These are phyloP conservation scores for Pulveroboletus sp. DNA, from an alignment of 768 basidiomycete species.

Conservation along the genomic window DNA sequence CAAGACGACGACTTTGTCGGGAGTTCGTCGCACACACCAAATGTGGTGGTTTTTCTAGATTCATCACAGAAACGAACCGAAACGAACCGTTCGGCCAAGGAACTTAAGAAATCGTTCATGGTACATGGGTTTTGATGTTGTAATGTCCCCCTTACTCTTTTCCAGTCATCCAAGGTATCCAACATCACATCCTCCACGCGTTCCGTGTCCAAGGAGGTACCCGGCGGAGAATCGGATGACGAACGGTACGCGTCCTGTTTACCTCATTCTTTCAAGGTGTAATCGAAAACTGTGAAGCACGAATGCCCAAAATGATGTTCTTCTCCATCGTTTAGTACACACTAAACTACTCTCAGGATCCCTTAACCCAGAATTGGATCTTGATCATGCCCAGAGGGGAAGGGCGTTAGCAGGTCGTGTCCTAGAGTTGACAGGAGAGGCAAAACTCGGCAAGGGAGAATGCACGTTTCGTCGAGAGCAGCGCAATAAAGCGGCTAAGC, in stretches of 20 bases:
- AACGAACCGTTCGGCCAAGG: constrained; percentile 29
- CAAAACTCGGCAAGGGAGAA: constrained; percentile 77
- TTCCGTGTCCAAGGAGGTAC: constrained; percentile 16
- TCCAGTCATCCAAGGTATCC: constrained; percentile 75
- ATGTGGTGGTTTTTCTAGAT: constrained; percentile 61
- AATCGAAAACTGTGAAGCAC: constrained; percentile 42
- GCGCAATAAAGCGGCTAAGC: constrained; percentile 67
- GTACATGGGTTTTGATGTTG: constrained; percentile 34
- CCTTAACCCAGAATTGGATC: constrained; percentile 54
- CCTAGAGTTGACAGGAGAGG: constrained; percentile 64
- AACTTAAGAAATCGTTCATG: constrained; percentile 72
- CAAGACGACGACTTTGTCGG: constrained; percentile 47
- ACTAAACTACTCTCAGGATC: constrained; percentile 78
- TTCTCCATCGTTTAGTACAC: constrained; percentile 77
- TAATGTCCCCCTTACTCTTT: constrained; percentile 3
- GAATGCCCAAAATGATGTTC: constrained; percentile 73
- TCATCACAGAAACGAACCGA: constrained; percentile 21
- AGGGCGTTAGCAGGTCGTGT: constrained; percentile 79
- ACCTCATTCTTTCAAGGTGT: not conserved
- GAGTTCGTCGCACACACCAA: constrained; percentile 32
- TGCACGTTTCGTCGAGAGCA: constrained; percentile 56
- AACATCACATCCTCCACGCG: constrained; percentile 42
- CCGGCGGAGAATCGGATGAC: constrained; percentile 47
- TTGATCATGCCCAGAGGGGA: constrained; percentile 64
- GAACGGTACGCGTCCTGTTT: constrained; percentile 42